Evolutionary conservation across 2,329 filamentous ascomycete genomes (phyloP).

Genomic region (Pseudocercospora fijiensis): DNA sequence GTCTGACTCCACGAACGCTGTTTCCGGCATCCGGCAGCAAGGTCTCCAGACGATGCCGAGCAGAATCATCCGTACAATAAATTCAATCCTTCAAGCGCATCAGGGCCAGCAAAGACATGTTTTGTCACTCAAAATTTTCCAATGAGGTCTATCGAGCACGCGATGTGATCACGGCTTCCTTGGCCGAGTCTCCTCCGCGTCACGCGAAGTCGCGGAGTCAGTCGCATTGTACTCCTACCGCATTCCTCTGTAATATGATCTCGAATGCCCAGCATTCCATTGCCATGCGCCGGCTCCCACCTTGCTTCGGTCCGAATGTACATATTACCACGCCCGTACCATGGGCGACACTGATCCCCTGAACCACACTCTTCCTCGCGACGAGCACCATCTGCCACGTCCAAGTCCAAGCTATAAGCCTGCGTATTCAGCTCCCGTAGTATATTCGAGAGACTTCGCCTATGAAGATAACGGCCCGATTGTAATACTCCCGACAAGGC

Average conservation of each 20-base stretch:
- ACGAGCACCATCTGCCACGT: background rate
- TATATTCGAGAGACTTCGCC: constrained; percentile 46
- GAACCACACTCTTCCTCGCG: constrained; percentile 14
- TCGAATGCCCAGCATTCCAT: constrained; percentile 13
- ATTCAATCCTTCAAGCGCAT: background rate
- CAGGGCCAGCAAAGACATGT: background rate
- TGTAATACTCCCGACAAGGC: constrained; percentile 36
- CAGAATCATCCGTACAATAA: too few species aligned
- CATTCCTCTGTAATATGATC: background rate
- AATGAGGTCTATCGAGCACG: background rate
- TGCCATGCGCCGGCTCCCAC: constrained; percentile 12
- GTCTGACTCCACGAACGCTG: background rate
- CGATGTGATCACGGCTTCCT: background rate
- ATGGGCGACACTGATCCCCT: constrained; percentile 14
- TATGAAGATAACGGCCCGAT: constrained; percentile 43
- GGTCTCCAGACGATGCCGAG: too few species aligned
- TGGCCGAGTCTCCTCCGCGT: background rate
- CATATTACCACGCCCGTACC: constrained; percentile 9
- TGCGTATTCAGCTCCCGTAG: constrained; percentile 11
- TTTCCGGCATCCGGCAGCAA: background rate
- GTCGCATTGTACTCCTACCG: background rate
- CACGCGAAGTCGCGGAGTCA: background rate
- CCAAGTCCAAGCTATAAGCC: constrained; percentile 10
- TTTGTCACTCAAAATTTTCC: background rate
- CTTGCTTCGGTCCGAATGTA: constrained; percentile 18